These are phyloP conservation scores for Stevia rebaudiana DNA, from an alignment of 140 eudicot genomes.

Conservation along the genomic window DNA sequence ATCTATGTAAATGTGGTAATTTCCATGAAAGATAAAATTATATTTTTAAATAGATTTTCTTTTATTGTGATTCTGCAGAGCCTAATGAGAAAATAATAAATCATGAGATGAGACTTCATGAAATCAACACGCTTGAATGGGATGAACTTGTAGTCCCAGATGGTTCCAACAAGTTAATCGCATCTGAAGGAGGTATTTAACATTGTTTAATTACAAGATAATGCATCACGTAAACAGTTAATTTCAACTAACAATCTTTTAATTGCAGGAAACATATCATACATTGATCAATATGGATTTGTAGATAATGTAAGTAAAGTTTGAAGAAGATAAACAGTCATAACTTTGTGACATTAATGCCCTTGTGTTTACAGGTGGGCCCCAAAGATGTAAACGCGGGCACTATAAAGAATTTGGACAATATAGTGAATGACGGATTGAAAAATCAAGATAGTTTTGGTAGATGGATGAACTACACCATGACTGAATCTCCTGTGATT, in stretches of 20 bases:
- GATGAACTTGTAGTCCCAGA: constrained; percentile 75
- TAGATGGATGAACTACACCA: constrained; percentile 62
- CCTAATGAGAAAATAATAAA: constrained; percentile 40
- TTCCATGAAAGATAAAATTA: no score
- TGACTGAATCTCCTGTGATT: constrained; percentile 58
- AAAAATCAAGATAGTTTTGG: constrained; percentile 70
- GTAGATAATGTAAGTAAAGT: constrained; percentile 44
- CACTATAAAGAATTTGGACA: constrained; percentile 20
- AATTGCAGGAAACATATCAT: constrained; percentile 42
- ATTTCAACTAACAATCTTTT: not conserved
- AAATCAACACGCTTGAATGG: constrained; percentile 96
- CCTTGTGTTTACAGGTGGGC: constrained; percentile 17
- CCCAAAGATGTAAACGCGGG: constrained; percentile 24
- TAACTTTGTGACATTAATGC: not conserved
- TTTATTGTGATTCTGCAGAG: constrained; percentile 32
- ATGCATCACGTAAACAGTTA: constrained; percentile 5
- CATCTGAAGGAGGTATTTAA: constrained; percentile 47
- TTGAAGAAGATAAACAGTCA: not conserved
- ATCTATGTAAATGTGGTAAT: not conserved
- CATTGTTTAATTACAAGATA: constrained; percentile 1
- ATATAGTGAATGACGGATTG: constrained; percentile 33
- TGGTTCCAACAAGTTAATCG: constrained; percentile 36
- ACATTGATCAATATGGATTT: constrained; percentile 44
- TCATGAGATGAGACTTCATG: constrained; percentile 76
- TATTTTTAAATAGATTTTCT: not conserved